Evolutionary conservation across 2,329 filamentous ascomycete genomes (phyloP), one percentile per base, ranked within the genome.

Genomic region (Tolypocladium guangdongense): DNA sequence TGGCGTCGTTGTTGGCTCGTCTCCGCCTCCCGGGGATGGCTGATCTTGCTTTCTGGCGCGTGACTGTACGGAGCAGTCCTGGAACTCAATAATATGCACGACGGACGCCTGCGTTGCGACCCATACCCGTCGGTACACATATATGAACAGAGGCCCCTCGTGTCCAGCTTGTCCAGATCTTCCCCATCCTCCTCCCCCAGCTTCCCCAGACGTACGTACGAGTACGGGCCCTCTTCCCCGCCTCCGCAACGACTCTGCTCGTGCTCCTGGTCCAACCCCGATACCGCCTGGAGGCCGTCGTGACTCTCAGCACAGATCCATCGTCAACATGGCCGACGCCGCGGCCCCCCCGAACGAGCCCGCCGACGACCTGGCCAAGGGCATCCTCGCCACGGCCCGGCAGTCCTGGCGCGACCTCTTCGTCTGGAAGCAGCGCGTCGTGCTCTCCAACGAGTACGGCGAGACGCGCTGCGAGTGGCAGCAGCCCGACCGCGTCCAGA

Each of bases 391-490:
- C 32, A 84, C 83, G 1, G 82, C 83, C 12, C 84, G 80, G 63
- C 85, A 88, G 64, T 74, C 80, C 37, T 74, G 78, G 60, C 66
- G 68, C 12, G 86, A 88, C 60, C 78, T 88, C 55, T 87, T 88
- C 73, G 77, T 75, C 60, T 90, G 86, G 85, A 84, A 86, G 67
- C 84, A 89, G 70, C 79, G 87, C 55, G 82, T 88, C 12, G 79
- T 86, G 39, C 75, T 87, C 54, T 78, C 72, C 52, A 86, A 86
- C 58, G 78, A 81, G 33, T 73, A 77, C 60, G 84, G 84, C 54
- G 84, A 89, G 66, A 77, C 79, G 18, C 74, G 73, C 49, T 80
- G 79, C 33, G 85, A 88, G 68, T 90, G 86, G 86, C 80, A 83
- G 57, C 66, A 75, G 22, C 86, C 86, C 0, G 78, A 82, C 46